Base-by-base conservation (phyloP, 2,329 filamentous ascomycete species). In the Sphaerulina vaccinii region DNA sequence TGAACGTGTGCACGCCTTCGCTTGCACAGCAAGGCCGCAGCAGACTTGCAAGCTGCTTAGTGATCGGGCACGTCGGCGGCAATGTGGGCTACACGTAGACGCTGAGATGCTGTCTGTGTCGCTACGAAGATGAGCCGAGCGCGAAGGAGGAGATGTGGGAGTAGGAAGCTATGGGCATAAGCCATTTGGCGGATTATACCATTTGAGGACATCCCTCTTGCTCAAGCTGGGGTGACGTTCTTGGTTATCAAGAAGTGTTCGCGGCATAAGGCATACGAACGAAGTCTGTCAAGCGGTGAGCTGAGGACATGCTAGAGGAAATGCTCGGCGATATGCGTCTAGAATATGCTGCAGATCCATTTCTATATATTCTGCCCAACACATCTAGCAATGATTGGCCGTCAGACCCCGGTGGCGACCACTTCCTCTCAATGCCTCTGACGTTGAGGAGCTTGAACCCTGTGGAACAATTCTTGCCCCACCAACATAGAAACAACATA, bases 321-420 rank as follows among this genome's bases (percentile, higher is more conserved):
- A 32, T 32, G 27, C 27, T 32, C 27, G 27, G 27, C 27, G 27
- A 13, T 32, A 32, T 32, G 41, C 41, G 21, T 33, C 29, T 44
- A 24, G 24, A 29, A 13, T 33, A 16, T 29, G 13, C 9, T 33
- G 41, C 41, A 44, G 29, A 44, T 44, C 24, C 41, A 32, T 39
- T 11, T 39, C 16, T 13, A 21, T 39, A 21, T 16, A 22, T 21
- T 18, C 22, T 10, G 16, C 37, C 16, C 37, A 39, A 39, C 37
- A 18, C 11, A 11, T 39, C 10, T 5, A 39, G 37, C 37, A 39
- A 18, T 38, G 16, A 46, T 51, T 45, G 49, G 49, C 49, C 41
- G 22, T 43, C 43, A 48, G 19, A 48, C 24, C 43, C 50, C 43
- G 44, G 44, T 48, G 44, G 44, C 23, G 36, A 19, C n/a, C 18